Evolutionary conservation across 2,329 filamentous ascomycete species (phyloP), one percentile per base, ranked within the genome.

Genomic region (Trichoderma koningiopsis): DNA sequence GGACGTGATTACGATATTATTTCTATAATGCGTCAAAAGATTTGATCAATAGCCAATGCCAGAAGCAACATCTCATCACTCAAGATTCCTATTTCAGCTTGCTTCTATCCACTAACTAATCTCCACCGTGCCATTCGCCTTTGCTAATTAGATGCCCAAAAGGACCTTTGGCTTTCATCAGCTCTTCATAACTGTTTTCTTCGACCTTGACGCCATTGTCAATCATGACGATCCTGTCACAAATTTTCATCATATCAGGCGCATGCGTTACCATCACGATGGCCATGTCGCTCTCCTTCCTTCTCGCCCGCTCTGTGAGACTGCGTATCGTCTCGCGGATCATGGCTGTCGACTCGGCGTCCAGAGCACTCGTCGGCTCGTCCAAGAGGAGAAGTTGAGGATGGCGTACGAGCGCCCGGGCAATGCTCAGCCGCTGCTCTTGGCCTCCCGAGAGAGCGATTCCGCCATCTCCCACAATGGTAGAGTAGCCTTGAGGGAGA

Each of bases 191-290:
- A 0, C 78, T 75, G 0, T 94, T 94, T 68, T 85, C 80, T 76
- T 95, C 87, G 2, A 88, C 91, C 7, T 92, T 87, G 2, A 87
- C 82, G 3, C 87, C 85, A 0, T 89, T 86, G n/a, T 92, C 86
- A 33, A 96, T 73, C 71, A 97, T 88, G 0, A 95, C 83, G 8
- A 97, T 83, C 56, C 87, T 84, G 76, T 93, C 89, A 0, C 91
- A 92, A 70, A 92, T 87, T 69, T 86, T 85, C 92, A 98, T 97
- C 93, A 97, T 96, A 75, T 95, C 91, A 71, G 83, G 84, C 68
- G 86, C 88, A 79, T 97, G 95, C 60, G 94, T 97, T 49, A 97
- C 90, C 29, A 96, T 85, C 19, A 97, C 83, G 0, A 97, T 88
- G 0, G 91, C 91, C 78, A 93, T 86, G 0, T 81, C 82, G 13